Conservation (phyloP, 2,329 filamentous ascomycete species). For the Zymoseptoria crescenta region DNA sequence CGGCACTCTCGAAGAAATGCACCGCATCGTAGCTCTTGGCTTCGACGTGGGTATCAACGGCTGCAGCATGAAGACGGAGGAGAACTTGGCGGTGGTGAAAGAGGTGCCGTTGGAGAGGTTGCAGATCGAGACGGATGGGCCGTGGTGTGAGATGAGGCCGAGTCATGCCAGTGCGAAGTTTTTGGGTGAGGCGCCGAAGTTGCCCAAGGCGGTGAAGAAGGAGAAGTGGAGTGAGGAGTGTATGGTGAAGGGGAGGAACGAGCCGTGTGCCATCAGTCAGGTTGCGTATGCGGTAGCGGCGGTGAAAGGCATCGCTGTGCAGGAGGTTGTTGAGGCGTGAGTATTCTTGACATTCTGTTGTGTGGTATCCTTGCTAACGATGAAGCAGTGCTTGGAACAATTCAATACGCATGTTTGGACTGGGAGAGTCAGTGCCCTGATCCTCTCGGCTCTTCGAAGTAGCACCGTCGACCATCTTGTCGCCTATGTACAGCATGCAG, state of each 20-base stretch:
- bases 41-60: constrained; percentile 94
- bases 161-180: constrained; percentile 78
- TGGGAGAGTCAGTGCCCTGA: constrained; percentile 43
- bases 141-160: constrained; percentile 90
- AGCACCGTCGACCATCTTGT: neutral
- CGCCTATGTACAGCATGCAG: neutral
- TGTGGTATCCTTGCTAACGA: constrained; percentile 15
- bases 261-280: constrained; percentile 76
- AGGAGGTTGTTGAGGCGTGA: constrained; percentile 75
- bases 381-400: constrained; percentile 62
- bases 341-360: constrained; percentile 26
- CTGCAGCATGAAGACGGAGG: constrained; percentile 87
- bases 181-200: constrained; percentile 53
- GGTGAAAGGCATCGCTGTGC: constrained; percentile 70
- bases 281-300: constrained; percentile 84
- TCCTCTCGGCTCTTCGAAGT: neutral
- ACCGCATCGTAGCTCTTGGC: constrained; percentile 67
- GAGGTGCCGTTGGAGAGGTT: constrained; percentile 69
- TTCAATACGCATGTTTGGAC: constrained; percentile 68
- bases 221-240: constrained; percentile 83
- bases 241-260: constrained; percentile 93
- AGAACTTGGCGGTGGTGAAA: constrained; percentile 79
- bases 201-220: constrained; percentile 85
- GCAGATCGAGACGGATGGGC: constrained; percentile 95
- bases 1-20: constrained; percentile 77